Evolutionary conservation across 2,329 filamentous ascomycete species (phyloP).

Genomic region (Byssothecium circinans): DNA sequence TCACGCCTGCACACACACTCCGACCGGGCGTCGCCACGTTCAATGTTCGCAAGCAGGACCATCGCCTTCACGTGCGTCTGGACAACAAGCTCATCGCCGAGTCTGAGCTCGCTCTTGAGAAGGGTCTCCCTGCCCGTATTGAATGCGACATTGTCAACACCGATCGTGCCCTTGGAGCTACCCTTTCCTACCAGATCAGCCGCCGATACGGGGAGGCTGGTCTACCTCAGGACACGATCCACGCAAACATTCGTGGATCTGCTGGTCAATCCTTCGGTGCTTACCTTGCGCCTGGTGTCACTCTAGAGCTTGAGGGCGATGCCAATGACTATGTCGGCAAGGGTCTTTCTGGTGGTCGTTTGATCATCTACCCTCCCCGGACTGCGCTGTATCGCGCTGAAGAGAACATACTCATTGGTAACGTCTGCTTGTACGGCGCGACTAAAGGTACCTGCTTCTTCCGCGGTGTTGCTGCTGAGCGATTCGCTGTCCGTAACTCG

Average conservation of each 20-base stretch:
- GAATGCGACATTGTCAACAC: conserved; percentile 98
- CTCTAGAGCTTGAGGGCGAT: conserved; percentile 92
- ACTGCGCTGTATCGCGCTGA: conserved; percentile 92
- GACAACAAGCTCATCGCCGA: conserved; percentile 98
- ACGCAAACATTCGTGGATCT: conserved; percentile 94
- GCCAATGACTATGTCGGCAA: conserved; percentile 97
- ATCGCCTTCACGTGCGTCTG: conserved; percentile 86
- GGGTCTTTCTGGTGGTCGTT: conserved; percentile 85
- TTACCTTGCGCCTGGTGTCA: conserved; percentile 89
- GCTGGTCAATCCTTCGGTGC: conserved; percentile 96
- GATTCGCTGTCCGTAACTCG: conserved; percentile 95
- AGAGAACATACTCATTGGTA: conserved; percentile 91
- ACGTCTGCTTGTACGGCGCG: conserved; percentile 92
- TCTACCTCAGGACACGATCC: conserved; percentile 88
- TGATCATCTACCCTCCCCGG: conserved; percentile 91
- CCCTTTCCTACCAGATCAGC: conserved; percentile 93
- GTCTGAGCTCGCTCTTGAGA: conserved; percentile 90
- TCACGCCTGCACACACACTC: conserved; percentile 94
- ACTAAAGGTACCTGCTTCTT: conserved; percentile 92
- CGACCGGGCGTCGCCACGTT: conserved; percentile 93
- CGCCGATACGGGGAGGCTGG: conserved; percentile 88
- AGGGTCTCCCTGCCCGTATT: conserved; percentile 87
- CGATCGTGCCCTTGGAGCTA: conserved; percentile 89
- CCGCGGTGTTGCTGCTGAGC: conserved; percentile 93
- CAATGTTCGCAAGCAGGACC: conserved; percentile 97